Evolutionary conservation across 1,284 basidiomycete species (phyloP).

Genomic region (Cerrena zonata): DNA sequence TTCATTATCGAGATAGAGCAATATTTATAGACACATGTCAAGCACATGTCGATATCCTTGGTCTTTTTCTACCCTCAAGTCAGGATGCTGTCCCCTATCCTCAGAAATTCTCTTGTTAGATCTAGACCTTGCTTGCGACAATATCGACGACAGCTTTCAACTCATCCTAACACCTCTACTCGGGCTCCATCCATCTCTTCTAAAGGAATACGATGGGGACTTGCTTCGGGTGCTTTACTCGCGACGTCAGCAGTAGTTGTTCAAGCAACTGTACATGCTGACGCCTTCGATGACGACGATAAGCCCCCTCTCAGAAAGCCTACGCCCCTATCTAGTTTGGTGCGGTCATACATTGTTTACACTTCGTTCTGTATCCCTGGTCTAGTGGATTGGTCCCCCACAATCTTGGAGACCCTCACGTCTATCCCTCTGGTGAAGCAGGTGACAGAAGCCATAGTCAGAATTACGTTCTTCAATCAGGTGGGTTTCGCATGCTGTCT

Average conservation of each 20-base stretch:
- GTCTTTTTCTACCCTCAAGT: too few species aligned
- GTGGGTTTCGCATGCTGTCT: conserved; percentile 32
- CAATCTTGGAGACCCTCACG: conserved; percentile 57
- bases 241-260: neutral
- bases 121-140: too few species aligned
- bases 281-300: conserved; percentile 9
- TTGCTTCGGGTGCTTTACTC: neutral
- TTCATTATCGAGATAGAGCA: too few species aligned
- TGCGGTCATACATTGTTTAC: conserved; percentile 77
- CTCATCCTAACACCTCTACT: too few species aligned
- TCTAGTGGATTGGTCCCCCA: conserved; percentile 74
- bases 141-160: too few species aligned
- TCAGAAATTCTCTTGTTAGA: too few species aligned
- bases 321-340: conserved; percentile 38
- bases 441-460: conserved; percentile 66
- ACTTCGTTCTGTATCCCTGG: conserved; percentile 72
- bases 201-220: neutral
- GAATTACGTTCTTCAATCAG: conserved; percentile 82
- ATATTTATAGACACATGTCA: too few species aligned
- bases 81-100: too few species aligned
- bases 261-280: conserved; percentile 12
- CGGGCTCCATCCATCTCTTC: too few species aligned
- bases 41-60: too few species aligned
- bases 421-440: conserved; percentile 63
- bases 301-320: conserved; percentile 12